Percentiles rank a stretch among this genome's conserved stretches.
phyloP scores from a whole-genome alignment of 1,139 yeast genomes.

The Ogataea hybrid region DNA sequence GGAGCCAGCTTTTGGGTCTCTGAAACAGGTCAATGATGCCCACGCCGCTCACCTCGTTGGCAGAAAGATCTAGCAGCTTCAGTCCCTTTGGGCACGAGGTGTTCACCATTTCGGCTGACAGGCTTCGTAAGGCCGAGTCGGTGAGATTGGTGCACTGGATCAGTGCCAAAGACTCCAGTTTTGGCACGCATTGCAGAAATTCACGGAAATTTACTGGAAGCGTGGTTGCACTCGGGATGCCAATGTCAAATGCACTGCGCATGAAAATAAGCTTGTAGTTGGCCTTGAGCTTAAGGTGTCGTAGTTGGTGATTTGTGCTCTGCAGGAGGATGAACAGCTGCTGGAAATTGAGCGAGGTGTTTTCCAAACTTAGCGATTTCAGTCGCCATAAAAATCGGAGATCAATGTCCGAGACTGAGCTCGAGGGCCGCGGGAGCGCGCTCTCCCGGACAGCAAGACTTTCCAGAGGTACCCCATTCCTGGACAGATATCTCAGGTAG shows the following conservation, averaged over 20 bases:
- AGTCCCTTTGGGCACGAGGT: constrained; percentile 11
- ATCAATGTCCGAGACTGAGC: constrained; percentile 5
- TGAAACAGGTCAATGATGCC: constrained; percentile 24
- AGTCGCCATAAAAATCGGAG: constrained; percentile 12
- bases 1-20: constrained; percentile 14
- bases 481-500: constrained; percentile 5
- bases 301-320: constrained; percentile 13
- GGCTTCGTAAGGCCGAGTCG: constrained; percentile 18
- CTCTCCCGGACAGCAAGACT: constrained; percentile 7
- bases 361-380: constrained; percentile 12
- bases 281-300: constrained; percentile 14
- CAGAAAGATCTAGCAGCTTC: constrained; percentile 20
- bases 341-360: constrained; percentile 19
- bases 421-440: constrained; percentile 5
- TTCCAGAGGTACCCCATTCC: neutral
- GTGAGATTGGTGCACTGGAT: constrained; percentile 22
- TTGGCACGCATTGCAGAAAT: constrained; percentile 15
- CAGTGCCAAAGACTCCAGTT: constrained; percentile 18
- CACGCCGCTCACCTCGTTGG: constrained; percentile 24
- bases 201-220: constrained; percentile 12
- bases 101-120: constrained; percentile 12
- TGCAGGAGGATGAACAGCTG: constrained; percentile 15
- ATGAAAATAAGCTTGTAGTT: constrained; percentile 21
- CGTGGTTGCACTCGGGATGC: constrained; percentile 3
- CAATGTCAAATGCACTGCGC: constrained; percentile 12